Evolutionary conservation across 106 monocot species (phyloP), one percentile per base, ranked within the genome.

Genomic region (Alisma plantagoaquatica): DNA sequence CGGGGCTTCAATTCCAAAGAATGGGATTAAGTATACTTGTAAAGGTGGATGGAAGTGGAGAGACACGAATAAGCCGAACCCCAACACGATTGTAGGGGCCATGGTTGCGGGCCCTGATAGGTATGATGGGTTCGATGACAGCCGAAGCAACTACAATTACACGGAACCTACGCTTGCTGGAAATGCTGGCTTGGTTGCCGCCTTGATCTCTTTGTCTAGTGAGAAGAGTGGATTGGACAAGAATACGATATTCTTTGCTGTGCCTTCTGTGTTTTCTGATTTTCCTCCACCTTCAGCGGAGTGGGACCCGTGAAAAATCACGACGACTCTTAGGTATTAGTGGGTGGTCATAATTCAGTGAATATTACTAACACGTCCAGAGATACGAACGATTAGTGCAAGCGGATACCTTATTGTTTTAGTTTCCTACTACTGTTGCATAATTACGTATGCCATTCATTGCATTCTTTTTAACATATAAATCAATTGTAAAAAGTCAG

Each of bases 1-100:
- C 0, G 50, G 62, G 0, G 62, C 62, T 12, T 62, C 62, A 15
- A 50, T 62, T 17, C 65, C 65, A 12, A 65, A 65, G 11, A 55
- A 55, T 18, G 54, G 65, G 1, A 46, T 65, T 10, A 65, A 65
- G 22, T 55, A 65, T 41, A 65, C 29, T 45, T 65, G 65, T 33
- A 54, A 65, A 44, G 65, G 65, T 43, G 65, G 54, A 16, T 65
- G 65, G 65, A 65, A 65, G 23, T 65, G 65, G 65, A 65, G 65
- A 32, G 54, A 65, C 14, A 45, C 30, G 11, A 23, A 31, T 42
- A 65, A 55, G 46, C 53, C 54, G 23, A 65, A 62, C 22, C 62
- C 62, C 10, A 62, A 62, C 38, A 51, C 50, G 6, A 62, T 62
- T 38, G 62, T 51, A 26, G 62, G 62, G 35, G 62, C 62, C 29